A percentile compares a stretch with the other conserved stretches of the same genome.
These are phyloP conservation scores for Gonapodya sp. DNA, from an alignment of 192 early-diverging fungal species.

Conservation along the genomic window DNA sequence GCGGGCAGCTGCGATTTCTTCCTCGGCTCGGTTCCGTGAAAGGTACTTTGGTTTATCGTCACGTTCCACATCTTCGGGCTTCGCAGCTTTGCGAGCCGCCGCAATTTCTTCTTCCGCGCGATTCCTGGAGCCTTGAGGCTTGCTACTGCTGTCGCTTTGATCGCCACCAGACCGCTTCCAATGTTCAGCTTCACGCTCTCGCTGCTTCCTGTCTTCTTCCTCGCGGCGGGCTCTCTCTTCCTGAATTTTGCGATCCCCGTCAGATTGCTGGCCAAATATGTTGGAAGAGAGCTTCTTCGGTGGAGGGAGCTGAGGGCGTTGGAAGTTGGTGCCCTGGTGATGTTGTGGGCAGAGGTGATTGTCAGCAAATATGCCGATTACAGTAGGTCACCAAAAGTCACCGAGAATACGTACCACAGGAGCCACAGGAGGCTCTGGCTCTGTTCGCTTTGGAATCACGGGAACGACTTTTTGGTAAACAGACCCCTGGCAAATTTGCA, in stretches of 20 bases:
- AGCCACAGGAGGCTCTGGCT: background rate
- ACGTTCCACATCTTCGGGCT: background rate
- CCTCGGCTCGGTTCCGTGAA: background rate
- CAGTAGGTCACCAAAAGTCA: background rate
- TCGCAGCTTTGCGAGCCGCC: background rate
- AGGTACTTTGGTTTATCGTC: background rate
- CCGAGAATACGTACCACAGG: conserved; percentile 5
- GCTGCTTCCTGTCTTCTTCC: background rate
- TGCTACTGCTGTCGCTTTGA: background rate
- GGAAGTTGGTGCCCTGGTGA: background rate
- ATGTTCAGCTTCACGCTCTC: background rate
- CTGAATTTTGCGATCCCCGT: background rate
- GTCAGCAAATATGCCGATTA: too few species aligned
- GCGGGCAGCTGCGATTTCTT: background rate
- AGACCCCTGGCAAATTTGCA: conserved; percentile 24
- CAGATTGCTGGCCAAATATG: background rate
- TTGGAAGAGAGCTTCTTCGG: background rate
- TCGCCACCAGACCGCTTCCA: background rate
- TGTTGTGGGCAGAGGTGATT: too few species aligned
- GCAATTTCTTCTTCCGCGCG: background rate
- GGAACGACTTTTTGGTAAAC: conserved; percentile 50
- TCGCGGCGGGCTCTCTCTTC: background rate
- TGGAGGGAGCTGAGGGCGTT: background rate
- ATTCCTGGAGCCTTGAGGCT: background rate
- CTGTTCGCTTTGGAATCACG: conserved; percentile 27